phyloP scores from a whole-genome alignment of 2,329 filamentous ascomycete species.

The Trichoderma sp. region DNA sequence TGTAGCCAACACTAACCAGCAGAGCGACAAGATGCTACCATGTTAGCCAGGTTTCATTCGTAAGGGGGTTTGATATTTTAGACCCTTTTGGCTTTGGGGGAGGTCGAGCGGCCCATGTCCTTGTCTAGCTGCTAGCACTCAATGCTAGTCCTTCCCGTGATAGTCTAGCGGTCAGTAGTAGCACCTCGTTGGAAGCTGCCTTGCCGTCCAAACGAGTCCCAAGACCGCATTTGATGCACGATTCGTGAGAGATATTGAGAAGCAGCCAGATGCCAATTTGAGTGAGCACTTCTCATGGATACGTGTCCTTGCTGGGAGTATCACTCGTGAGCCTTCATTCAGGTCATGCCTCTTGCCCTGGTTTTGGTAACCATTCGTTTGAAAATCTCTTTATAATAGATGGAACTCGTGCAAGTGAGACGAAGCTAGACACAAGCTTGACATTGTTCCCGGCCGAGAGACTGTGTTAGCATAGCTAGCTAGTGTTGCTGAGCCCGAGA shows the following conservation, averaged over 20 bases:
- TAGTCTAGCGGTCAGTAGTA: slow-evolving; percentile 13
- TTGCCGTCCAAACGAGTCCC: background rate
- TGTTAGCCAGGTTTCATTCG: slow-evolving; percentile 10
- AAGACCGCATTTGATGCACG: background rate
- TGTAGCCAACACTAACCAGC: background rate
- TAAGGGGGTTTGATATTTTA: background rate
- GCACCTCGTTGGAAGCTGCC: background rate
- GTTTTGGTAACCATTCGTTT: background rate
- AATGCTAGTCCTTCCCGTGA: background rate
- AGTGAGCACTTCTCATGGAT: background rate
- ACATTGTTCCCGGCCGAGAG: background rate
- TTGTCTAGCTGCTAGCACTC: background rate
- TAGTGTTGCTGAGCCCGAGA: background rate
- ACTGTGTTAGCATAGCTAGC: background rate
- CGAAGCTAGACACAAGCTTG: background rate
- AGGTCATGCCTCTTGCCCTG: background rate
- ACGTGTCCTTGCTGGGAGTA: background rate
- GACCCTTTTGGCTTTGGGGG: background rate
- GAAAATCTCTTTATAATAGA: background rate
- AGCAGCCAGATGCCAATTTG: background rate
- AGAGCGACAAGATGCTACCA: background rate
- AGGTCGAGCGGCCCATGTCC: slow-evolving; percentile 1
- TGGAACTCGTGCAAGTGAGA: background rate
- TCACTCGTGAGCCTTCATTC: background rate
- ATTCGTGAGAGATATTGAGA: background rate